A percentile compares a stretch with the other conserved stretches of the same genome.
phyloP scores from a whole-genome alignment of 768 basidiomycete species.

The Trametes gibbosa region DNA sequence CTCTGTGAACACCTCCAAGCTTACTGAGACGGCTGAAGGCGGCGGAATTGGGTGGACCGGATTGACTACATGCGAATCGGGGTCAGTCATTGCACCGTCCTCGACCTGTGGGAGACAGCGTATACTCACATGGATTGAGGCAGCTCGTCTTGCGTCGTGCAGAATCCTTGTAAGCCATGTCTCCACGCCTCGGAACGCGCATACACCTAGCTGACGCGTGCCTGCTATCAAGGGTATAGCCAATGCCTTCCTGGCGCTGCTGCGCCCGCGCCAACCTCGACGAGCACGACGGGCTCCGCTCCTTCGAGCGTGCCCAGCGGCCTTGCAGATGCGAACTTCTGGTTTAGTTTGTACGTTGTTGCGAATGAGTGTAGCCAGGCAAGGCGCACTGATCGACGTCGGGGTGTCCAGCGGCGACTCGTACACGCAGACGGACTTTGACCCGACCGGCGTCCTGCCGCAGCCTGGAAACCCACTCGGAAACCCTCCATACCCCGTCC shows the following conservation, averaged over 20 bases:
- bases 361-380: background rate
- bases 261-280: background rate
- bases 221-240: conserved; percentile 5
- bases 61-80: conserved; percentile 9
- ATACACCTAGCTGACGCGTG: background rate
- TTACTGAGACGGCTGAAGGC: background rate
- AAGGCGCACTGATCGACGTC: background rate
- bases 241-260: conserved; percentile 17
- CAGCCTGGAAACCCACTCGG: conserved; percentile 47
- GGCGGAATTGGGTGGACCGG: conserved; percentile 20
- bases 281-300: background rate
- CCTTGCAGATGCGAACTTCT: conserved; percentile 36
- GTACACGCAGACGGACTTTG: conserved; percentile 57
- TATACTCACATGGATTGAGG: no score
- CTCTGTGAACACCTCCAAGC: no score
- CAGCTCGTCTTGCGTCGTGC: conserved; percentile 6
- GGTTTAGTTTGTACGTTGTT: conserved; percentile 54
- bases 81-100: background rate
- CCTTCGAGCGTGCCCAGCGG: conserved; percentile 9
- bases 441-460: conserved; percentile 39
- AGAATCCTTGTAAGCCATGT: conserved; percentile 6
- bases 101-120: no score
- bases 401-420: conserved; percentile 48
- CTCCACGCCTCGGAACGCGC: background rate
- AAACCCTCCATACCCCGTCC: conserved; percentile 49